Evolutionary conservation across 2,329 filamentous ascomycete genomes (phyloP).

Genomic region (Phyllosticta capitalensis): DNA sequence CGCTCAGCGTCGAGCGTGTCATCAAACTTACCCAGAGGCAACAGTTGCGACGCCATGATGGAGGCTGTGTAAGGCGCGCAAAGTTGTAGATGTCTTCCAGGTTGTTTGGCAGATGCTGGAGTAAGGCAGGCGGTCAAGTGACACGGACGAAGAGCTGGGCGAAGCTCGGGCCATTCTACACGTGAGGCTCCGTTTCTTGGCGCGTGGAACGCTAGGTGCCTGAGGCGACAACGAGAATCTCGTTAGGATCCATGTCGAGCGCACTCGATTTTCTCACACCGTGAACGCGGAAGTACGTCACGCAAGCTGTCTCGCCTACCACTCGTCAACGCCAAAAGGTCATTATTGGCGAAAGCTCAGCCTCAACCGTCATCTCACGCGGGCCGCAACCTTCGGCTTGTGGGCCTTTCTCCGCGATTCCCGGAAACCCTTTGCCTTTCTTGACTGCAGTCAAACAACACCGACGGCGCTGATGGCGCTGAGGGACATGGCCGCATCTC

Average conservation of each 20-base stretch:
- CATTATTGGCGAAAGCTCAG: neutral
- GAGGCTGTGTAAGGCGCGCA: neutral
- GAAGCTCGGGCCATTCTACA: neutral
- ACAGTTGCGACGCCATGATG: constrained; percentile 22
- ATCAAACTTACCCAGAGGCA: constrained; percentile 24
- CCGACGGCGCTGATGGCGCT: neutral
- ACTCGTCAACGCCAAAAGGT: neutral
- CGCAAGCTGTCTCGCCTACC: neutral
- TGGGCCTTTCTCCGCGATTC: neutral
- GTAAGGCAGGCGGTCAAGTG: neutral
- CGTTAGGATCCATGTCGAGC: neutral
- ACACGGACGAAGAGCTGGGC: neutral
- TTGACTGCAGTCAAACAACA: neutral
- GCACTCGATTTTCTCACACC: neutral
- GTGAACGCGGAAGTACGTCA: neutral
- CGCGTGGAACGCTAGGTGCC: too few relatives aligned
- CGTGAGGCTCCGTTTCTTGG: neutral
- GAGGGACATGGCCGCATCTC: neutral
- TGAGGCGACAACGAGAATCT: neutral
- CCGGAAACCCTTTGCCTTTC: too few relatives aligned
- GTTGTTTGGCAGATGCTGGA: neutral
- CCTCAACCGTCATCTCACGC: neutral
- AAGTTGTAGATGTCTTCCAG: neutral
- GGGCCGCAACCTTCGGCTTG: neutral
- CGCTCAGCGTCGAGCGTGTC: neutral